Conservation (phyloP, 306 rosid genomes). For the Cicer cuneatum region DNA sequence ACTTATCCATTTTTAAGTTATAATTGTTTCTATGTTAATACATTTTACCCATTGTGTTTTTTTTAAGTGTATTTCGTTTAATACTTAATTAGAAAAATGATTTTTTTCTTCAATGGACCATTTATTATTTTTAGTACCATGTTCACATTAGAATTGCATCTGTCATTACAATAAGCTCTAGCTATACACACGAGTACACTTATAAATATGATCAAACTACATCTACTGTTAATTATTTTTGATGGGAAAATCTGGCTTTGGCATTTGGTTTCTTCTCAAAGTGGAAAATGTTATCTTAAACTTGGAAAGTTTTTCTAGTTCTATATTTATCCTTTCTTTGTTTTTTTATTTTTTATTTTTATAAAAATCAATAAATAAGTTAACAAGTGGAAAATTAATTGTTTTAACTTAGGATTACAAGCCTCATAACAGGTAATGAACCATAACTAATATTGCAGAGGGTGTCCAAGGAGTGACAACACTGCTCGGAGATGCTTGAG, state of each 20-base stretch:
- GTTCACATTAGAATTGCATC: constrained; percentile 15
- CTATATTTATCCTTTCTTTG: neutral
- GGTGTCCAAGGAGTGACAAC: constrained; percentile 78
- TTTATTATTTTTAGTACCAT: constrained; percentile 3
- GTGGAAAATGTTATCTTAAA: neutral
- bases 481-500: constrained; percentile 80
- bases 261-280: neutral
- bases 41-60: neutral
- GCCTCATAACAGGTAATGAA: constrained; percentile 73
- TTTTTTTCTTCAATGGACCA: constrained; percentile 24
- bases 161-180: neutral
- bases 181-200: no score
- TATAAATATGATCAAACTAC: constrained; percentile 13
- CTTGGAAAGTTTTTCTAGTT: constrained; percentile 1
- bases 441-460: constrained; percentile 80
- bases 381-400: neutral
- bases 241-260: constrained; percentile 22
- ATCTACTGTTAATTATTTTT: constrained; percentile 1
- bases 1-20: constrained; percentile 25
- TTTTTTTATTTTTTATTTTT: no score
- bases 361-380: no score
- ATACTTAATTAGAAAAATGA: neutral
- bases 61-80: constrained; percentile 29
- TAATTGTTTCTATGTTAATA: constrained; percentile 11
- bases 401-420: constrained; percentile 60